phyloP scores from a whole-genome alignment of 371 early-diverging fungal species.

The Mucor mucedo region DNA sequence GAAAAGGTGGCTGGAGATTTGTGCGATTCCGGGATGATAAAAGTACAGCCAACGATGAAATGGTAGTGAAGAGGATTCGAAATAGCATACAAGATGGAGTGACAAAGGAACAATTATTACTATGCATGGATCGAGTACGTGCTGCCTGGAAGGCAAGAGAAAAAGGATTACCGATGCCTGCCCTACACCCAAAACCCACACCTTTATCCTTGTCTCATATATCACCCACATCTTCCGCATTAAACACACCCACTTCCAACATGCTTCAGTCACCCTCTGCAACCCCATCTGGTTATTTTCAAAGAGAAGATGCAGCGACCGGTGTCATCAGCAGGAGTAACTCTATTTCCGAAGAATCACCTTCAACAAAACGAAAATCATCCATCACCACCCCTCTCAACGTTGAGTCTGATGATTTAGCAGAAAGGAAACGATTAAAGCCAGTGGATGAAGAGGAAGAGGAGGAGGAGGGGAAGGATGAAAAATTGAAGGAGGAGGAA shows the following conservation, averaged over 20 bases:
- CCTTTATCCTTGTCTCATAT: neutral
- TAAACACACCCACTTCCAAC: constrained; percentile 12
- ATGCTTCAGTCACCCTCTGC: constrained; percentile 9
- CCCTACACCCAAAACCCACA: constrained; percentile 6
- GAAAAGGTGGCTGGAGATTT: constrained; percentile 72
- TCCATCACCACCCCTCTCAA: constrained; percentile 8
- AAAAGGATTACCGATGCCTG: constrained; percentile 44
- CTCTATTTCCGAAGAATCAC: constrained; percentile 22
- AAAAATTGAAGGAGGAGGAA: neutral
- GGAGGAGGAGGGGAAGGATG: neutral
- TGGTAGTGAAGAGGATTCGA: constrained; percentile 57
- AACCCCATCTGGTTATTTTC: constrained; percentile 14
- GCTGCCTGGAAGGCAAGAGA: constrained; percentile 71
- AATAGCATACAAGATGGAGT: constrained; percentile 61
- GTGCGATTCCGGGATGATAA: constrained; percentile 75
- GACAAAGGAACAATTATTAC: constrained; percentile 50
- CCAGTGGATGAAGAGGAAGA: neutral
- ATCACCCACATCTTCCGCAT: constrained; percentile 6
- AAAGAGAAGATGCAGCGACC: neutral
- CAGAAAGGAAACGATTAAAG: constrained; percentile 9
- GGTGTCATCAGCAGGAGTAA: neutral
- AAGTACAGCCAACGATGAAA: constrained; percentile 70
- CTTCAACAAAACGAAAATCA: constrained; percentile 11
- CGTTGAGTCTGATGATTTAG: neutral
- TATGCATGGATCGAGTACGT: constrained; percentile 59